phyloP scores from a whole-genome alignment of 345 rosid species.

The Laguncularia racemosa region DNA sequence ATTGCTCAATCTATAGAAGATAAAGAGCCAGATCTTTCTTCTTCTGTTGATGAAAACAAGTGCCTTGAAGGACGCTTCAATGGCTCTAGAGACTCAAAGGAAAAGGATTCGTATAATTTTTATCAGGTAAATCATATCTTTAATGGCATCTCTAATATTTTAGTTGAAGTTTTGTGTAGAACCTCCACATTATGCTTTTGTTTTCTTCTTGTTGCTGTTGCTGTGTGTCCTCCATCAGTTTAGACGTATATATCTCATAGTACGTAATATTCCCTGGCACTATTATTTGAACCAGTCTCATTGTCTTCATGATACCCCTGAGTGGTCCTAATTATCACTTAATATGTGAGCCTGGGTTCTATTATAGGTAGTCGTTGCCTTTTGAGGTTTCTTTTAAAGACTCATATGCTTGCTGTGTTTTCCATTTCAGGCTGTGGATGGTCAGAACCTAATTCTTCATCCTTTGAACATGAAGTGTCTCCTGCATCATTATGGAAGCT shows the following conservation, averaged over 20 bases:
- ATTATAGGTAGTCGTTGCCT: background rate
- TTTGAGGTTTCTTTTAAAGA: background rate
- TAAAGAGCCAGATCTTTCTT: conserved; percentile 23
- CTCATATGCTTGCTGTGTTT: conserved; percentile 13
- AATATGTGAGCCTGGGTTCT: background rate
- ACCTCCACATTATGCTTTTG: no score
- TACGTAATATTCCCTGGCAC: no score
- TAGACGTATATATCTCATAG: no score
- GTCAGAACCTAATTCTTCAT: conserved; percentile 87
- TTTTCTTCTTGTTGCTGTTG: no score
- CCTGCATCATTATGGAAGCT: conserved; percentile 79
- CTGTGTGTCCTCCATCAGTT: no score
- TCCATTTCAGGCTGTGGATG: conserved; percentile 74
- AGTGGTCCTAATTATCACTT: no score
- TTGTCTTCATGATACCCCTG: no score
- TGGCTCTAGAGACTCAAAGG: conserved; percentile 38
- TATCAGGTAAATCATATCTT: conserved; percentile 58
- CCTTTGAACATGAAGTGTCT: conserved; percentile 83
- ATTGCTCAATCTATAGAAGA: conserved; percentile 25
- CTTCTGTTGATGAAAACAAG: conserved; percentile 40
- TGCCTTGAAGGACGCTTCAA: conserved; percentile 18
- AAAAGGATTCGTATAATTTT: conserved; percentile 55
- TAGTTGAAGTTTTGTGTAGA: background rate
- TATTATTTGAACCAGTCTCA: no score
- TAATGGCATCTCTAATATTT: background rate